Evolutionary conservation across 495 filamentous ascomycete species (phyloP), one percentile per base, ranked within the genome.

Genomic region (Lasiosphaeria hispida): DNA sequence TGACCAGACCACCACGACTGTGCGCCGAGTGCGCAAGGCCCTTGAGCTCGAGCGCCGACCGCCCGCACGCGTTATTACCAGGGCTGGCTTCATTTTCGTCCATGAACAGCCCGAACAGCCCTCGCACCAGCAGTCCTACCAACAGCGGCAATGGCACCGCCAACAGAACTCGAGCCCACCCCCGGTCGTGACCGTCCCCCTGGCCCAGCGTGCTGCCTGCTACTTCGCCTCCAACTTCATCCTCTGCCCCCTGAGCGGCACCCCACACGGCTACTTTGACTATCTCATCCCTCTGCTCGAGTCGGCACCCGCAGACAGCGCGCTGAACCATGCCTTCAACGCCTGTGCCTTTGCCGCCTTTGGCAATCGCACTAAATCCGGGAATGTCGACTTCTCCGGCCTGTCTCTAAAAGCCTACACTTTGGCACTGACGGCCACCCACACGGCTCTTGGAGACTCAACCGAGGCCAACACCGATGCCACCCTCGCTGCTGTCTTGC

Each of bases 1-100:
- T 17, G 84, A 87, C 64, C 81, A 86, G 62, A 87, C 82, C 10
- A 71, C 77, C 53, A 80, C 83, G 6, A 80, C 81, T 5, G 79
- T 81, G 40, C 77, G 76, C 53, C 76, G 80, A 39, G 75, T 75
- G 36, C 65, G 64, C 49, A 72, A 60, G 39, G 69, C 69, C 14
- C 39, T 52, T 55, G 37, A 45, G 5, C 23, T 15, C 38, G 40
- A 53, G 33, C 30, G 23, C 38, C 30, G 36, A 35, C 13, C 41
- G n/a, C 15, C 35, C 14, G 37, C 45, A n/a, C 18, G 23, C 41
- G 13, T 7, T 41, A n/a, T n/a, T 44, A n/a, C 23, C 48, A 30
- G 2, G 2, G 5, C 23, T 5, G 23, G 23, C 23, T 30, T 57
- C 13, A 37, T 50, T 40, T 60, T 61, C 45, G 36, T 60, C 18